These are phyloP conservation scores for Sugiyamaella grinbergsii DNA, from an alignment of 1,139 yeast species.

Conservation along the genomic window DNA sequence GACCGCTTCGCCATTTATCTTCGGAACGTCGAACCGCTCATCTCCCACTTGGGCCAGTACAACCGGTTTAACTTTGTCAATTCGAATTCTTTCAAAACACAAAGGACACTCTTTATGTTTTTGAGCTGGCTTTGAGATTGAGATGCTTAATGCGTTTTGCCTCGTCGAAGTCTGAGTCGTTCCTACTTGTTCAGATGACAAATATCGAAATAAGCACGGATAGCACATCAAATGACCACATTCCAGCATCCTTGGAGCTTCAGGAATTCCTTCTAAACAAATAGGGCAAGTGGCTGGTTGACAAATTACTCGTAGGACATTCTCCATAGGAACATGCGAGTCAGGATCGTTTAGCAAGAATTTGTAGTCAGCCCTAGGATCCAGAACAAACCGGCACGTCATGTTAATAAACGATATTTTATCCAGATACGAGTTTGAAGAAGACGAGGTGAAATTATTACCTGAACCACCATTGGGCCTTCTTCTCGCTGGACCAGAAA, in stretches of 20 bases:
- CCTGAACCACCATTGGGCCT: not conserved
- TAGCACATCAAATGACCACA: constrained; percentile 94
- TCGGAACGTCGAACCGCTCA: constrained; percentile 62
- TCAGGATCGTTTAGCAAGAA: constrained; percentile 73
- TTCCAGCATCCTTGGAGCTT: constrained; percentile 91
- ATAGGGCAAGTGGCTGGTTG: constrained; percentile 84
- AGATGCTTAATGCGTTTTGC: too few species aligned
- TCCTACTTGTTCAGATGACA: constrained; percentile 56
- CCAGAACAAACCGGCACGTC: constrained; percentile 80
- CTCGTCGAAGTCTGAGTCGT: too few species aligned
- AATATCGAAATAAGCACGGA: constrained; percentile 72
- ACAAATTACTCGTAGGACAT: constrained; percentile 73
- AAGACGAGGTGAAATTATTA: not conserved
- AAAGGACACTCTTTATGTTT: constrained; percentile 86
- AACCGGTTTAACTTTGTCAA: constrained; percentile 68
- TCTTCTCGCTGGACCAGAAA: constrained; percentile 11
- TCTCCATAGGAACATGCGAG: constrained; percentile 60
- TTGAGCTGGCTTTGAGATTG: too few species aligned
- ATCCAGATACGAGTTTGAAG: constrained; percentile 43
- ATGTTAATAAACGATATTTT: constrained; percentile 83
- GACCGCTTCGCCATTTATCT: constrained; percentile 58
- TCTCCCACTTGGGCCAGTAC: constrained; percentile 51
- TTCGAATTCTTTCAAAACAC: constrained; percentile 68
- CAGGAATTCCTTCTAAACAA: constrained; percentile 77
- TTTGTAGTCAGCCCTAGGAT: constrained; percentile 54